These are phyloP conservation scores for Glycine soja DNA, from an alignment of 306 rosid species.

Conservation along the genomic window DNA sequence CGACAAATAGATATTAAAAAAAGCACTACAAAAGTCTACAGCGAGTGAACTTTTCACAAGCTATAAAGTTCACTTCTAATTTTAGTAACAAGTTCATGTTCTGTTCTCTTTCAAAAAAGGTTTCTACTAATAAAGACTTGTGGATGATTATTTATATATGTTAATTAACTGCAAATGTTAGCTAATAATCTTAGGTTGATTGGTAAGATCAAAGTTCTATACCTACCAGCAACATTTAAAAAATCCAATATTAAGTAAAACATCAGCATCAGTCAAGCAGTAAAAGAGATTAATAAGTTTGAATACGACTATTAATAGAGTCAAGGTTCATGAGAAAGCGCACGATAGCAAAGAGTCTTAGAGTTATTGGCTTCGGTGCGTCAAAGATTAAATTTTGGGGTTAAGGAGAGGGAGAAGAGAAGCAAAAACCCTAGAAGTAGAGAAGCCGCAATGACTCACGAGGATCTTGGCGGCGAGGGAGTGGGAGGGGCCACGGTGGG, in stretches of 20 bases:
- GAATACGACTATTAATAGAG: too few relatives aligned
- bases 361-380: too few relatives aligned
- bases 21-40: background rate
- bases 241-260: too few relatives aligned
- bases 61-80: background rate
- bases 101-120: background rate
- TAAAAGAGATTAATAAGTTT: background rate
- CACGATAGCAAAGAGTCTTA: too few relatives aligned
- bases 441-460: conserved; percentile 54
- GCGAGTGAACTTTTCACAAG: background rate
- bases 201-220: background rate
- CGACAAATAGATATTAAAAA: background rate
- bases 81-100: background rate
- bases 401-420: too few relatives aligned
- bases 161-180: background rate
- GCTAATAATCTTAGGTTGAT: background rate
- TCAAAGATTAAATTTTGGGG: too few relatives aligned
- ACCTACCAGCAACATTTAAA: background rate
- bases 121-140: background rate
- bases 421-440: too few relatives aligned
- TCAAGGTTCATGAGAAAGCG: too few relatives aligned
- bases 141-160: background rate
- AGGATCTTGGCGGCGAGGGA: conserved; percentile 90
- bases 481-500: conserved; percentile 90
- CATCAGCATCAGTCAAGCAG: background rate